These are phyloP conservation scores for Knoxia roxburghii DNA, from an alignment of 257 asterid genomes.

Conservation along the genomic window DNA sequence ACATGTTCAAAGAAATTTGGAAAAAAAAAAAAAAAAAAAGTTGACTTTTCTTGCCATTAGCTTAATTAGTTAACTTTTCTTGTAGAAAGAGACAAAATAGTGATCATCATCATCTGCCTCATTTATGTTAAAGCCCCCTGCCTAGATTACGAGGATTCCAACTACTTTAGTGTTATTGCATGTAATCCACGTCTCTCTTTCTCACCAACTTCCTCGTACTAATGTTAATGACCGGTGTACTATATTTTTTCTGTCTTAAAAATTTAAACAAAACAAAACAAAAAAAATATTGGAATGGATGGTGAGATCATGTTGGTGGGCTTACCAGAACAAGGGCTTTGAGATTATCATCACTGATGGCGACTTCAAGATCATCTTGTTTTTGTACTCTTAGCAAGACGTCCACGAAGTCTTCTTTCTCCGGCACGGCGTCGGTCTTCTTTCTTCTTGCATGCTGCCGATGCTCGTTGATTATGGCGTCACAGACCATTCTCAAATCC, in stretches of 20 bases:
- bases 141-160: no score
- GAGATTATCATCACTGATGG: constrained; percentile 34
- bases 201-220: no score
- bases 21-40: no score
- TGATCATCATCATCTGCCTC: no score
- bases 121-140: no score
- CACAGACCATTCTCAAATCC: constrained; percentile 31
- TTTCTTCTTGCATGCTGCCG: not conserved
- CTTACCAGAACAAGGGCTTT: constrained; percentile 40
- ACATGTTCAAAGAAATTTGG: no score
- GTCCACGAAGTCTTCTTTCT: constrained; percentile 32
- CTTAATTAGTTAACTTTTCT: not conserved
- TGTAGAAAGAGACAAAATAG: not conserved
- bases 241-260: no score
- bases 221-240: no score
- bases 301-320: no score
- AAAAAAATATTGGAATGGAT: no score
- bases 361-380: constrained; percentile 33
- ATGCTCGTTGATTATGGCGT: constrained; percentile 31
- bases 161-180: not conserved
- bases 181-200: not conserved
- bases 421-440: not conserved
- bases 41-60: no score
- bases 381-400: constrained; percentile 31
- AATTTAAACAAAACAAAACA: not conserved